phyloP scores from a whole-genome alignment of 495 filamentous ascomycete species.

The Daldinia loculata region DNA sequence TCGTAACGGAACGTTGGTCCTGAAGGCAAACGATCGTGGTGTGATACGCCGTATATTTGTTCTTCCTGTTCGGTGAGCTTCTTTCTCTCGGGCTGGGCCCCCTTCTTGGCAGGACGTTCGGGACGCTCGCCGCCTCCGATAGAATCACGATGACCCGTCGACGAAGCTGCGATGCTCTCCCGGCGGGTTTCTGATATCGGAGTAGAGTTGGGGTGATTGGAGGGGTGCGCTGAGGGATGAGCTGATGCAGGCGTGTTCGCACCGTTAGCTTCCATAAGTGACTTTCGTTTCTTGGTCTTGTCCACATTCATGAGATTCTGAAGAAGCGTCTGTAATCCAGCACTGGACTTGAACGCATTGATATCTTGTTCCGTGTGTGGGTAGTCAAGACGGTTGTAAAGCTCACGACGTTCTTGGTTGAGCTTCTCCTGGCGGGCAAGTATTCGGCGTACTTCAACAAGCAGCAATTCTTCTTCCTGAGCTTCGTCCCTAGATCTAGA shows the following conservation, averaged over 20 bases:
- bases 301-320: slow-evolving; percentile 80
- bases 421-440: slow-evolving; percentile 80
- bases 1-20: slow-evolving; percentile 82
- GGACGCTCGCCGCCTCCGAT: slow-evolving; percentile 54
- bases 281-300: slow-evolving; percentile 82
- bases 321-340: slow-evolving; percentile 79
- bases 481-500: slow-evolving; percentile 84
- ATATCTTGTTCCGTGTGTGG: slow-evolving; percentile 72
- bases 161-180: slow-evolving; percentile 59
- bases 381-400: slow-evolving; percentile 87
- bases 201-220: slow-evolving; percentile 45
- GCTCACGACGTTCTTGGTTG: slow-evolving; percentile 84
- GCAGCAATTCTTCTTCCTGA: slow-evolving; percentile 86
- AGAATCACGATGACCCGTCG: slow-evolving; percentile 57
- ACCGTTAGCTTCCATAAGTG: slow-evolving; percentile 67
- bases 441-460: slow-evolving; percentile 90
- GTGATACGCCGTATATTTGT: slow-evolving; percentile 79
- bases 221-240: slow-evolving; percentile 45
- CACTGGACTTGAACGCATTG: slow-evolving; percentile 79
- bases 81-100: slow-evolving; percentile 62
- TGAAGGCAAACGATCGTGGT: slow-evolving; percentile 84
- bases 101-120: slow-evolving; percentile 62
- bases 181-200: slow-evolving; percentile 55
- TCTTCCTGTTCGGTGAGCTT: slow-evolving; percentile 80
- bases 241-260: slow-evolving; percentile 55